Percentiles rank a stretch among this genome's conserved stretches.
phyloP scores from a whole-genome alignment of 169 alveolate genomes.

The Toxoplasma gondii region DNA sequence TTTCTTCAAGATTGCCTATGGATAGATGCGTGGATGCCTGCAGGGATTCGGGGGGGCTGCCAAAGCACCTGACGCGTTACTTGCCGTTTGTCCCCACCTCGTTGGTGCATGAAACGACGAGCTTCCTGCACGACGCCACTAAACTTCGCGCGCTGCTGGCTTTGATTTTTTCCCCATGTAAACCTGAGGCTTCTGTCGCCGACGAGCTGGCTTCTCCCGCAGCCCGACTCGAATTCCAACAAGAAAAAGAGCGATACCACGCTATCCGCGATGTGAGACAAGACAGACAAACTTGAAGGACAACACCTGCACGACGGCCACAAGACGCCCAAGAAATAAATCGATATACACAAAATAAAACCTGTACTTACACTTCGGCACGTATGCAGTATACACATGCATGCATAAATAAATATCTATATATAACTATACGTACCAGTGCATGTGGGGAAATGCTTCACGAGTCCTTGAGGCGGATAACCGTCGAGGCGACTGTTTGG shows the following conservation, averaged over 20 bases:
- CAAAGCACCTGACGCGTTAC: slow-evolving; percentile 27
- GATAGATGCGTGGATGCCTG: neutral
- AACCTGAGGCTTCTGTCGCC: neutral
- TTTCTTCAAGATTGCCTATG: neutral
- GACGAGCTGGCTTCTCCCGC: neutral
- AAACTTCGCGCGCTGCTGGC: slow-evolving; percentile 13
- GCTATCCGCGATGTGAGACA: neutral
- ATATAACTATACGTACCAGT: neutral
- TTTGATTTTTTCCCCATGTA: neutral
- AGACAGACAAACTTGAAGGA: neutral
- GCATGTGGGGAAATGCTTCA: neutral
- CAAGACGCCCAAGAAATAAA: neutral
- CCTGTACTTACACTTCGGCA: no score
- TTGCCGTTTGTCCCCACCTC: slow-evolving; percentile 30
- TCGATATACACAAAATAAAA: no score
- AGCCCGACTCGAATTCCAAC: neutral
- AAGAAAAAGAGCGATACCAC: neutral
- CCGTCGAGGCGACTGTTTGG: no score
- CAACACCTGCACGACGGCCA: neutral
- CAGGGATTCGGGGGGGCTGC: slow-evolving; percentile 25
- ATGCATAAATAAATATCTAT: neutral
- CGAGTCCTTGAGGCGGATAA: no score
- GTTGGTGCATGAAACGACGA: slow-evolving; percentile 18
- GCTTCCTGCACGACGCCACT: neutral
- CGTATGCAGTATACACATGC: neutral